These are phyloP conservation scores for Gentiana macrophylla DNA, from an alignment of 257 asterid genomes.

Conservation along the genomic window DNA sequence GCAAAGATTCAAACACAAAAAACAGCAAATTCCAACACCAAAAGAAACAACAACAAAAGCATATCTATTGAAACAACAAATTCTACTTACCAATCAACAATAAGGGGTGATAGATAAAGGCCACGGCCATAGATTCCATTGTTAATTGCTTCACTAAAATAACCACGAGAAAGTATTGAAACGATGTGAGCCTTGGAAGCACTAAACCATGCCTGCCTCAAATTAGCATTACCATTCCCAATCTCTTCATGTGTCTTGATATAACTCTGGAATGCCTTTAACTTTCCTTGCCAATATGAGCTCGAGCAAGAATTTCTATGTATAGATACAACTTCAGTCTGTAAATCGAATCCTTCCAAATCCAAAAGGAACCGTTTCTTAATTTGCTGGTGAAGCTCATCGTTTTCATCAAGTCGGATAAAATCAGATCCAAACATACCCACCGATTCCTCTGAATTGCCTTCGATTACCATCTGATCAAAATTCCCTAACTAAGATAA, in stretches of 20 bases:
- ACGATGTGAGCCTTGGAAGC: slow-evolving; percentile 18
- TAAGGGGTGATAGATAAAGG: too few relatives aligned
- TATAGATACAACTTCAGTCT: slow-evolving; percentile 10
- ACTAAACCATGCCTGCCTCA: slow-evolving; percentile 22
- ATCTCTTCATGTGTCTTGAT: neutral
- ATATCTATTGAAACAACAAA: too few relatives aligned
- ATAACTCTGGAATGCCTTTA: neutral
- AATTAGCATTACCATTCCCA: slow-evolving; percentile 4
- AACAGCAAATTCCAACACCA: too few relatives aligned
- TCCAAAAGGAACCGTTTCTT: slow-evolving; percentile 2
- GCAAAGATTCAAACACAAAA: too few relatives aligned
- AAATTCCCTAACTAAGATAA: too few relatives aligned
- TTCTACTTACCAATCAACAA: too few relatives aligned
- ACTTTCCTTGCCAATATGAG: slow-evolving; percentile 5
- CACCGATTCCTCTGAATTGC: neutral
- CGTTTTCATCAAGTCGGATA: slow-evolving; percentile 3
- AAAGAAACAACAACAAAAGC: too few relatives aligned
- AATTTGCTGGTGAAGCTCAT: neutral
- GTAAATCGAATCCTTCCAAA: slow-evolving; percentile 8
- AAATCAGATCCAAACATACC: slow-evolving; percentile 1
- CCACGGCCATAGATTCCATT: too few relatives aligned
- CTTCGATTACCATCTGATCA: too few relatives aligned
- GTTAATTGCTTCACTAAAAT: too few relatives aligned
- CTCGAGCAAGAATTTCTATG: slow-evolving; percentile 4
- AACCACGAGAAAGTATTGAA: too few relatives aligned